Evolutionary conservation across 2,329 filamentous ascomycete genomes (phyloP).

Genomic region (Atkinsonella texensis): DNA sequence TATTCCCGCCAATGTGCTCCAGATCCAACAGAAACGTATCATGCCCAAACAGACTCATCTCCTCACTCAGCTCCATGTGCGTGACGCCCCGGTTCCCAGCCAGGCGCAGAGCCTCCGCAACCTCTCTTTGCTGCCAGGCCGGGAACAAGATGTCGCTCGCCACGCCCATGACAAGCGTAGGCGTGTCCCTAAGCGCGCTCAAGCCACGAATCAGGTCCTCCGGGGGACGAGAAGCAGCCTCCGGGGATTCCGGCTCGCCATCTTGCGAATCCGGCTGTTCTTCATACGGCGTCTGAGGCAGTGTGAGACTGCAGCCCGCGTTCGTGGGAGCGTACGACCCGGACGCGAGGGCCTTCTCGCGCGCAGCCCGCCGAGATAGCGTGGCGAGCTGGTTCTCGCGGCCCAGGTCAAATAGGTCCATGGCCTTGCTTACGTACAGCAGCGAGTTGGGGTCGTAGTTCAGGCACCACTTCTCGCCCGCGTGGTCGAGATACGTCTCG

Average conservation of each 20-base stretch:
- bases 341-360: constrained; percentile 44
- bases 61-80: constrained; percentile 85
- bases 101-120: constrained; percentile 69
- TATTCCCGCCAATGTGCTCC: constrained; percentile 76
- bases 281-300: constrained; percentile 75
- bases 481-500: constrained; percentile 95
- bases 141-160: constrained; percentile 95
- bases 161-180: constrained; percentile 82
- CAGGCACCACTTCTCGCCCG: constrained; percentile 94
- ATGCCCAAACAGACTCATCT: constrained; percentile 89
- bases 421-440: constrained; percentile 94
- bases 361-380: constrained; percentile 46
- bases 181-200: constrained; percentile 57
- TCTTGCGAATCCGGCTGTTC: constrained; percentile 53
- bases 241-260: constrained; percentile 15
- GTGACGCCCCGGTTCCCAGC: constrained; percentile 71
- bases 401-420: constrained; percentile 95
- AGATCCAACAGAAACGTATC: constrained; percentile 92
- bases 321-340: constrained; percentile 34
- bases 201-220: constrained; percentile 71
- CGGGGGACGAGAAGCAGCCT: constrained; percentile 43
- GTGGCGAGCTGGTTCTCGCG: constrained; percentile 54
- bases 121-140: constrained; percentile 93
- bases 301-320: constrained; percentile 58
- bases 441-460: constrained; percentile 94